A percentile compares a stretch with the other conserved stretches of the same genome.
Evolutionary conservation across 2,329 filamentous ascomycete species (phyloP).

Genomic region (Aspergillus chevalieri): DNA sequence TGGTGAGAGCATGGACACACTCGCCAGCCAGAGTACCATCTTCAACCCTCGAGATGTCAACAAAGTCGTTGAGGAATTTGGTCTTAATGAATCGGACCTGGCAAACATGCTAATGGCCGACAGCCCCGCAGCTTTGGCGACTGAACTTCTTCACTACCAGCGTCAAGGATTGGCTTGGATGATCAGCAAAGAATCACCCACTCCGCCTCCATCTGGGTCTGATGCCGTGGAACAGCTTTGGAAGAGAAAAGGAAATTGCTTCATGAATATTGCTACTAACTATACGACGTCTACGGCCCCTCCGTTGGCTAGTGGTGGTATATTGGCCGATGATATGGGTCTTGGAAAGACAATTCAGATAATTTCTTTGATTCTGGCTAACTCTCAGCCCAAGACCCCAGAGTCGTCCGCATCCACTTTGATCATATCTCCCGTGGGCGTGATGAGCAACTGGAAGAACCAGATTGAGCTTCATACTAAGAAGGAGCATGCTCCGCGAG

Average conservation of each 20-base stretch:
- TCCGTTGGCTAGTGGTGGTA: conserved; percentile 67
- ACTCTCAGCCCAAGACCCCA: conserved; percentile 37
- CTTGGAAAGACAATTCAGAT: conserved; percentile 83
- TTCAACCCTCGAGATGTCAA: conserved; percentile 62
- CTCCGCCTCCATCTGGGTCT: conserved; percentile 54
- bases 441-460: conserved; percentile 86
- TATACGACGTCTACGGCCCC: conserved; percentile 57
- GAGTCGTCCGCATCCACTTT: conserved; percentile 59
- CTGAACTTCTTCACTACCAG: conserved; percentile 72
- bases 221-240: conserved; percentile 69
- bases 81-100: conserved; percentile 64
- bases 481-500: conserved; percentile 54
- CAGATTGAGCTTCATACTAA: conserved; percentile 70
- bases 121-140: conserved; percentile 60
- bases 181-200: conserved; percentile 65
- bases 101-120: conserved; percentile 65
- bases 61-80: conserved; percentile 63
- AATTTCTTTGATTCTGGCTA: conserved; percentile 68
- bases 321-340: conserved; percentile 89
- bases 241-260: conserved; percentile 52
- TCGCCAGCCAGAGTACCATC: conserved; percentile 60
- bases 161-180: conserved; percentile 75
- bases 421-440: conserved; percentile 73
- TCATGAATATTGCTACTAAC: conserved; percentile 65
- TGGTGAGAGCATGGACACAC: conserved; percentile 52